Evolutionary conservation across 495 filamentous ascomycete genomes (phyloP).

Genomic region (Extremus antarcticus): DNA sequence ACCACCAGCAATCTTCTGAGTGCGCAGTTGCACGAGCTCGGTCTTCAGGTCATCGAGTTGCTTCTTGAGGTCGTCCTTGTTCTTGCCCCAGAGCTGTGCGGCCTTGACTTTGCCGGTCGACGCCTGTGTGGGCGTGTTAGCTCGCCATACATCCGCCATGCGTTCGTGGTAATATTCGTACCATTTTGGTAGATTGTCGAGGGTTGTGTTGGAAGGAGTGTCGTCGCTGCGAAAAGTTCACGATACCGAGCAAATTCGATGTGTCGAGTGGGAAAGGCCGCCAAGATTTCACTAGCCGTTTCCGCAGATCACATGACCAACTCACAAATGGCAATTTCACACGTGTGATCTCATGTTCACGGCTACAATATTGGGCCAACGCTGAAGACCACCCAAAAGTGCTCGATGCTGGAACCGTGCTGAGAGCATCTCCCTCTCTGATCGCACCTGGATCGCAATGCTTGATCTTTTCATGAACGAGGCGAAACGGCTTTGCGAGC

Average conservation of each 20-base stretch:
- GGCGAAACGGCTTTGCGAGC: too few species aligned
- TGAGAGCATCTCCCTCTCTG: too few species aligned
- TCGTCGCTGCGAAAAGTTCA: slow-evolving; percentile 4
- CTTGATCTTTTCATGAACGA: too few species aligned
- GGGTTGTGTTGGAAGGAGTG: not conserved
- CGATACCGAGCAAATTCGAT: too few species aligned
- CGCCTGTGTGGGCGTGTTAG: slow-evolving; percentile 34
- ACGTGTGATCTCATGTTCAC: too few species aligned
- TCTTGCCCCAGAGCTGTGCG: slow-evolving; percentile 93
- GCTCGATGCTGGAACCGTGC: too few species aligned
- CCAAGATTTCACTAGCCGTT: not conserved
- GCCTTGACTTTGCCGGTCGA: slow-evolving; percentile 90
- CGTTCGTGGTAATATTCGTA: not conserved
- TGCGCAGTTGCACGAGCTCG: slow-evolving; percentile 83
- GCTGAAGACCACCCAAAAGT: too few species aligned
- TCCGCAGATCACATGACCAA: not conserved
- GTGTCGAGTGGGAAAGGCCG: too few species aligned
- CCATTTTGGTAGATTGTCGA: slow-evolving; percentile 10
- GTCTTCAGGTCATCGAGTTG: slow-evolving; percentile 65
- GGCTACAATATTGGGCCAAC: too few species aligned
- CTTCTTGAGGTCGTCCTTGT: slow-evolving; percentile 91
- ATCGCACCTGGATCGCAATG: too few species aligned
- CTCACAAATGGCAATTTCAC: not conserved
- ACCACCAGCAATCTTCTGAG: slow-evolving; percentile 92
- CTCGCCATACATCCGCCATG: slow-evolving; percentile 1